Evolutionary conservation across 805 yeast genomes (phyloP).

Genomic region (Myxozyma melibiosi): DNA sequence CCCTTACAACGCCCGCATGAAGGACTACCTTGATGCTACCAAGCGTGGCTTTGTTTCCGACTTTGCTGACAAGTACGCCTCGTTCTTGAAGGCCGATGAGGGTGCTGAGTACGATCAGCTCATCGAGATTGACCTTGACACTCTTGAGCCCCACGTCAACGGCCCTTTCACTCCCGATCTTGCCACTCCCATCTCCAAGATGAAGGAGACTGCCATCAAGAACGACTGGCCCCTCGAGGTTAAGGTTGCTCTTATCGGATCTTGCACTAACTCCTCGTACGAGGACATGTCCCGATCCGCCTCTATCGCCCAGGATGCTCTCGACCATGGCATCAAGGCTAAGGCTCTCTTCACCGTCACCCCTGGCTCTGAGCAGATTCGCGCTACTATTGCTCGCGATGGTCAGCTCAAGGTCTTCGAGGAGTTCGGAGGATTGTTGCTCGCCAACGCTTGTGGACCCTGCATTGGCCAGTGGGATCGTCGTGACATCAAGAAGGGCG

Average conservation of each 20-base stretch:
- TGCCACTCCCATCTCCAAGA: constrained; percentile 86
- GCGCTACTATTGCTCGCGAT: constrained; percentile 96
- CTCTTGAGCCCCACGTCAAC: constrained; percentile 91
- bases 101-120: constrained; percentile 91
- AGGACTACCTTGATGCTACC: constrained; percentile 79
- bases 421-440: constrained; percentile 84
- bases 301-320: constrained; percentile 85
- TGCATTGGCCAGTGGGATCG: constrained; percentile 99
- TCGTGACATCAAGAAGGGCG: constrained; percentile 58
- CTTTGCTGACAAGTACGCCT: constrained; percentile 65
- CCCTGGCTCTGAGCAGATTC: constrained; percentile 97
- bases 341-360: constrained; percentile 91
- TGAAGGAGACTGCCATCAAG: constrained; percentile 67
- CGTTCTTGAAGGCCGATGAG: constrained; percentile 76
- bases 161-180: constrained; percentile 99
- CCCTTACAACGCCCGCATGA: constrained; percentile 87
- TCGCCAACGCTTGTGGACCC: constrained; percentile 99
- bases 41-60: constrained; percentile 81
- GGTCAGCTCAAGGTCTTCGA: constrained; percentile 81
- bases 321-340: constrained; percentile 81
- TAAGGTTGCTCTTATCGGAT: constrained; percentile 93
- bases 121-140: constrained; percentile 82
- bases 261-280: constrained; percentile 97
- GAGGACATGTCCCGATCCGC: constrained; percentile 98
- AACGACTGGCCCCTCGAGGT: constrained; percentile 86